Base-by-base conservation (phyloP, 768 basidiomycete genomes). In the Termitomyces sp. region DNA sequence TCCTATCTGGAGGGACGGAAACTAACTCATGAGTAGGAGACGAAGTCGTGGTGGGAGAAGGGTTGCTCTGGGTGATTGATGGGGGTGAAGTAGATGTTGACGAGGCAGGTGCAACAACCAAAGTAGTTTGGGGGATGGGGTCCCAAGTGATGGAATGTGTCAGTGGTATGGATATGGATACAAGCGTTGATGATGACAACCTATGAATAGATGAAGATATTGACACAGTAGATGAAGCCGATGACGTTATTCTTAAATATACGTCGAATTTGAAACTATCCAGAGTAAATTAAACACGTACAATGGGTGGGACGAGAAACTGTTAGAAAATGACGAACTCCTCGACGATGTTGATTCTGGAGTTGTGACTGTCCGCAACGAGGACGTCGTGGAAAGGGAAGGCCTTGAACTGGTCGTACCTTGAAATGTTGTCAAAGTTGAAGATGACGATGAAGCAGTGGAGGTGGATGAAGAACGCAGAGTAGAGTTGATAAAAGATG, bases 21-120 rank as follows among this genome's bases (percentile, higher is more conserved):
- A 20, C 40, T 38, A 20, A 53, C 58, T 45, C 66, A 14, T 63
- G 61, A 51, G 52, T 54, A n/a, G 62, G 56, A 24, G 56, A 45
- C 48, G 56, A 33, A 30, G 60, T 47, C 28, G 22, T 24, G 24
- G 49, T 58, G n/a, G 54, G 13, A 22, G 58, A 56, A 18, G 58
- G 47, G 10, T 22, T 44, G 32, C 44, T 38, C 18, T 54, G 45
- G 0, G 48, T 58, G 30, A 51, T 51, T 32, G 52, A 43, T 48
- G 50, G 57, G 6, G 42, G 5, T 26, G 54, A 44, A 35, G 30
- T 54, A 3, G 48, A 52, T 30, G 53, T 52, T 3, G 54, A 53
- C 5, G 54, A 57, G 12, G 47, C 35, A 16, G 53, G 9, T 7
- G 14, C 24, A 26, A 56, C 14, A 2, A 56, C 28, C 20, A 54